A percentile compares a stretch with the other conserved stretches of the same genome.
Conservation (phyloP, 2,329 filamentous ascomycete genomes). For the Ophiostoma sp. region DNA sequence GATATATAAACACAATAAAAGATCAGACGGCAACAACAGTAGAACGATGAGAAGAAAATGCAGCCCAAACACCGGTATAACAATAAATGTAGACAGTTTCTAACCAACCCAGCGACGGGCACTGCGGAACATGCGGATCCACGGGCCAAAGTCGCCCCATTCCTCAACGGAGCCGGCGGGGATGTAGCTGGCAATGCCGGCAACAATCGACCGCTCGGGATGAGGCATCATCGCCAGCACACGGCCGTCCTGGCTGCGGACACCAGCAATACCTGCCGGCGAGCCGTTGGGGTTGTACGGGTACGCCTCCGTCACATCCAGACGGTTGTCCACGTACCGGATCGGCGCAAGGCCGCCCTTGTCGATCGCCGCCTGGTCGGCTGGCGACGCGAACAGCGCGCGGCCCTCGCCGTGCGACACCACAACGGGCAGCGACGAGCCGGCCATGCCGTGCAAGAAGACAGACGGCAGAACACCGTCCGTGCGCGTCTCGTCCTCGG, state of each 20-base stretch:
- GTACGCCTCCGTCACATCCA: conserved; percentile 70
- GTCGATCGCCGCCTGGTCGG: conserved; percentile 50
- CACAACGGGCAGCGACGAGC: conserved; percentile 74
- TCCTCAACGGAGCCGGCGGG: conserved; percentile 53
- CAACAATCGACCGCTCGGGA: conserved; percentile 81
- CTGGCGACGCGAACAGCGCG: conserved; percentile 59
- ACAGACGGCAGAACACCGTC: conserved; percentile 52
- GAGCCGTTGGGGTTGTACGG: conserved; percentile 86
- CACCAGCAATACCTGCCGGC: conserved; percentile 72
- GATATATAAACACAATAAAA: neutral
- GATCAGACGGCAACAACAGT: neutral
- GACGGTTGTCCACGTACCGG: conserved; percentile 79
- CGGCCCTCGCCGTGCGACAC: conserved; percentile 89
- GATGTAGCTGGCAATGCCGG: conserved; percentile 70
- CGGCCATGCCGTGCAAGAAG: conserved; percentile 84
- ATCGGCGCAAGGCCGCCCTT: conserved; percentile 67
- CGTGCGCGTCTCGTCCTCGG: conserved; percentile 46
- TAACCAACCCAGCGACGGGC: conserved; percentile 80
- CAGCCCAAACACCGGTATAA: neutral
- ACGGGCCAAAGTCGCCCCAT: conserved; percentile 79
- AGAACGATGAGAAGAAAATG: neutral
- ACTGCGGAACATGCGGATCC: conserved; percentile 80
- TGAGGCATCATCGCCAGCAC: conserved; percentile 91
- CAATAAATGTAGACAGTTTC: neutral
- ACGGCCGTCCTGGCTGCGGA: conserved; percentile 69